A percentile compares a stretch with the other conserved stretches of the same genome.
Evolutionary conservation across 2,329 filamentous ascomycete genomes (phyloP).

Genomic region (Graphilbum sp.): DNA sequence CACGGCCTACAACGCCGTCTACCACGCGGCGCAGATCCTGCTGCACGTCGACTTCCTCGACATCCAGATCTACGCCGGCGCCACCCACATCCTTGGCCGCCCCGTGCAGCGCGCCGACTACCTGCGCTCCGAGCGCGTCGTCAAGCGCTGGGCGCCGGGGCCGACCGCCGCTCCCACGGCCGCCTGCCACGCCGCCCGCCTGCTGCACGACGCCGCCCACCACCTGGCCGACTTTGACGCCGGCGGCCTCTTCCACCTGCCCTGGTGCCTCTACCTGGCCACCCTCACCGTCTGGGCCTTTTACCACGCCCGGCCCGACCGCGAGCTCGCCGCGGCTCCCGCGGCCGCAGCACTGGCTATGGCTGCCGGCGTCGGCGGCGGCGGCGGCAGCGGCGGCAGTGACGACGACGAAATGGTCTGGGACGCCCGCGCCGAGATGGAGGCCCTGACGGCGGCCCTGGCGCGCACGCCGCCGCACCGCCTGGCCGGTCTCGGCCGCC

Average conservation of each 20-base stretch:
- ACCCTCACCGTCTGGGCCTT: slow-evolving; percentile 9
- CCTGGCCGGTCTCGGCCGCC: neutral
- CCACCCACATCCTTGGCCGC: slow-evolving; percentile 8
- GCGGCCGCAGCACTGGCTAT: too few species aligned
- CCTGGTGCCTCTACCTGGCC: slow-evolving; percentile 9
- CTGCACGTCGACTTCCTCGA: slow-evolving; percentile 8
- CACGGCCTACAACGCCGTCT: slow-evolving; percentile 5
- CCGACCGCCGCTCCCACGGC: neutral
- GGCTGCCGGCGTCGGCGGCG: neutral
- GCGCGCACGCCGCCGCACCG: neutral
- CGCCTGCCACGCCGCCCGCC: slow-evolving; percentile 6
- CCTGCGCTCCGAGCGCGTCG: slow-evolving; percentile 6
- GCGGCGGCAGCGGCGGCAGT: neutral
- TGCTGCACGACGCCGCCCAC: slow-evolving; percentile 4
- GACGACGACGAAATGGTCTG: slow-evolving; percentile 6
- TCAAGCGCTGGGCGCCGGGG: slow-evolving; percentile 5
- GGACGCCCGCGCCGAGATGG: slow-evolving; percentile 7
- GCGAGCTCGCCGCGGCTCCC: neutral
- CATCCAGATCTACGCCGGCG: slow-evolving; percentile 10
- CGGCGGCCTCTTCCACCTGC: slow-evolving; percentile 8
- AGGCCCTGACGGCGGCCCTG: slow-evolving; percentile 3
- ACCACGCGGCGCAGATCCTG: slow-evolving; percentile 6
- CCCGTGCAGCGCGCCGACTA: slow-evolving; percentile 8
- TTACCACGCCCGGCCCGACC: slow-evolving; percentile 2
- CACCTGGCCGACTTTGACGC: slow-evolving; percentile 4